A percentile compares a stretch with the other conserved stretches of the same genome.
Conservation (phyloP, 2,329 filamentous ascomycete species). For the Fusarium globosum region DNA sequence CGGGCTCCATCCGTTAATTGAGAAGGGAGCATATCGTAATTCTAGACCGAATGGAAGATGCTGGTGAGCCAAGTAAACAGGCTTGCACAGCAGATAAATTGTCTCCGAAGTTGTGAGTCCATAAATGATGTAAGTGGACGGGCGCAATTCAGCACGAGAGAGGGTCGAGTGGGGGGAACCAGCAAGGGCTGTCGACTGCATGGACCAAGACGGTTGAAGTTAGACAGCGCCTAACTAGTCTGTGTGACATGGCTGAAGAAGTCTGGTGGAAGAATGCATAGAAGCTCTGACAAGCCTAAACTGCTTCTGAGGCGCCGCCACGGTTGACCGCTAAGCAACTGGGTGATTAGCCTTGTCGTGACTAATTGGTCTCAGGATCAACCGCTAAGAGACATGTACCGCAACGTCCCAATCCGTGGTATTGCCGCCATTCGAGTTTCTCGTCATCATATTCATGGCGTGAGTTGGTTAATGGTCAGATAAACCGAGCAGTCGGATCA, state of each 20-base stretch:
- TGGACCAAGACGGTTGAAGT: slow-evolving; percentile 13
- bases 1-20: slow-evolving; percentile 19
- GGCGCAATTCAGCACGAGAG: slow-evolving; percentile 33
- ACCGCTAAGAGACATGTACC: slow-evolving; percentile 14
- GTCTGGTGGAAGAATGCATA: slow-evolving; percentile 45
- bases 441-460: slow-evolving; percentile 37
- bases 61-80: slow-evolving; percentile 19
- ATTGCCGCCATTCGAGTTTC: slow-evolving; percentile 28
- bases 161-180: slow-evolving; percentile 36
- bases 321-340: slow-evolving; percentile 26
- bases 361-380: slow-evolving; percentile 16
- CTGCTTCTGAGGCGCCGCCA: slow-evolving; percentile 25
- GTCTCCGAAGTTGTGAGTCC: slow-evolving; percentile 34
- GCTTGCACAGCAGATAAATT: slow-evolving; percentile 16
- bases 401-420: slow-evolving; percentile 14
- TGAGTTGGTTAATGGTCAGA: slow-evolving; percentile 35
- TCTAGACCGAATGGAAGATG: slow-evolving; percentile 22
- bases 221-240: slow-evolving; percentile 21
- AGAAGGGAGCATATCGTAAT: slow-evolving; percentile 19
- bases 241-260: slow-evolving; percentile 31
- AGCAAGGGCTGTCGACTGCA: slow-evolving; percentile 26
- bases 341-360: slow-evolving; percentile 11
- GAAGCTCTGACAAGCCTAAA: slow-evolving; percentile 35
- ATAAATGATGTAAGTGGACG: slow-evolving; percentile 46
- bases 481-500: slow-evolving; percentile 14